Evolutionary conservation across 2,329 filamentous ascomycete genomes (phyloP), one percentile per base, ranked within the genome.

Genomic region (Diplocarpon mali): DNA sequence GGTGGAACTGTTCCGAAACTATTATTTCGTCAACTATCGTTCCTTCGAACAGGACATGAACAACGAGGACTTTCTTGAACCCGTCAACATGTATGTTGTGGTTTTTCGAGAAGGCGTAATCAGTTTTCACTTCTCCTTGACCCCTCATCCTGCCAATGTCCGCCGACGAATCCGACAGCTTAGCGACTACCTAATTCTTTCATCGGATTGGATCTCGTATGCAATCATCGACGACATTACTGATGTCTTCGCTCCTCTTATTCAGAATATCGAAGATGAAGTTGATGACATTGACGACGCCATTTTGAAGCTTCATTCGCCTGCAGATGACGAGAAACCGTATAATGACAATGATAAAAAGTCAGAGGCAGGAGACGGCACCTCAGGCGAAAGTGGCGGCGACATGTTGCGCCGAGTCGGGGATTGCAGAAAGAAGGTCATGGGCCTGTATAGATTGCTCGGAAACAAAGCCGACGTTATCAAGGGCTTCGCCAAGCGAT

Each of bases 381-480:
- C 56, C 0, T 52, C 50, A 17, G 57, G 53, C 15, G 71, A 75
- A 48, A 67, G 67, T 9, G 70, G 81, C 17, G 72, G 80, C 42
- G 85, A 95, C 63, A 95, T 98, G 88, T 73, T 98, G 48, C 78
- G 88, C 34, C 80, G 87, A 12, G 88, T 96, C 0, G 92, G 92
- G 24, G 87, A 95, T 64, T 94, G 88, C 62, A 78, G 92, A 56
- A 96, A 96, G 71, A 90, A 90, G 62, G 92, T 98, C 53, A 98
- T 98, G 89, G 83, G 85, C 30, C 70, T 98, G 38, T 96, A 95
- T 62, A 78, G 92, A 40, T 70, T 98, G 36, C 70, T 98, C 14
- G 92, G 92, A 44, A 96, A 94, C 66, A 98, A 98, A 67, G 92
- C 92, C 40, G 92, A 98, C 64, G 92, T 98, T 47, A 96, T 98